Evolutionary conservation across 768 basidiomycete genomes (phyloP), one percentile per base, ranked within the genome.

Genomic region (Hydnomerulius pinastri): DNA sequence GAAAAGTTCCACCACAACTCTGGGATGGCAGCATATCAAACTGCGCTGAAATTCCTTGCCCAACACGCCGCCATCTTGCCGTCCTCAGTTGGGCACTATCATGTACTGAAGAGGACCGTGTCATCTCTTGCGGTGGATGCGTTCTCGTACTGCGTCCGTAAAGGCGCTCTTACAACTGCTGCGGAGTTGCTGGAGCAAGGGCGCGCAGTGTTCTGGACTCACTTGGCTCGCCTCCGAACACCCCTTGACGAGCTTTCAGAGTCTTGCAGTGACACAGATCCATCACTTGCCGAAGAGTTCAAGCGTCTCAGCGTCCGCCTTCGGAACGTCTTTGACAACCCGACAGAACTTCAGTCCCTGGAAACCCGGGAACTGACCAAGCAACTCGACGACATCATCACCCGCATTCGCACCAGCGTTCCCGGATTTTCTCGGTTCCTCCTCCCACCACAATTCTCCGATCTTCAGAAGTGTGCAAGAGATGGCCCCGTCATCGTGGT

Each of bases 151-250:
- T 64, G 59, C 10, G 53, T 60, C 36, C 17, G 30, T 10, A 23
- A 32, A 7, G 51, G 49, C 13, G 21, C 53, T 30, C 37, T 50
- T 13, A 50, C 56, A 13, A 43, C 30, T n/a, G 61, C 57, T 43
- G 46, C 70, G 9, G 65, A 70, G 43, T 66, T 66, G 62, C 47
- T 69, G 7, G 61, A 60, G 39, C 61, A 60, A 17, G 58, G 61
- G 11, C 38, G 61, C 29, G 46, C 33, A 3, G 11, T 62, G 15
- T 29, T 58, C 17, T 62, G 61, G 61, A 42, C 58, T 4, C 46
- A 55, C 24, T n/a, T 57, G 38, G 33, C 36, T 11, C 52, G 58
- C 3, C 52, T 57, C 33, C 46, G 61, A 17, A 47, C 51, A 8
- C 36, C 56, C 9, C 24, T 60, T 7, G 56, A 58, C 13, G 43